Percentiles rank a stretch among this genome's conserved stretches.
Evolutionary conservation across 78 protist species (phyloP).

Genomic region (Cavenderia fasciculata): DNA sequence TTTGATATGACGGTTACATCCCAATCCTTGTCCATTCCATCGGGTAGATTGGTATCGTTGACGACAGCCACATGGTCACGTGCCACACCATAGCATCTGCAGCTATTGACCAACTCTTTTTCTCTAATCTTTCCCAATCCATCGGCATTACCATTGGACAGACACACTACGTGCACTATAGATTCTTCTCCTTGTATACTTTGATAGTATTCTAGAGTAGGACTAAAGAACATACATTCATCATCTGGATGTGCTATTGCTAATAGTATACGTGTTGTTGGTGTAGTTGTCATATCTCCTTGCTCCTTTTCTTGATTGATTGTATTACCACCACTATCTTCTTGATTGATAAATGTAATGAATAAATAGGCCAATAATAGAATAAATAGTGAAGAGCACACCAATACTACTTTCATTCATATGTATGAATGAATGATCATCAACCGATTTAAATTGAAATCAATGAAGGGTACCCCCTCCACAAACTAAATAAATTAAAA

Average conservation of each 20-base stretch:
- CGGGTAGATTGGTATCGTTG: constrained; percentile 23
- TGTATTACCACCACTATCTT: neutral
- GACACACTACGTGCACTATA: constrained; percentile 69
- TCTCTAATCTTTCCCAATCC: constrained; percentile 81
- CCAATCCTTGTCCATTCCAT: constrained; percentile 40
- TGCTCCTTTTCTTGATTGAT: neutral
- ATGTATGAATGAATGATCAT: neutral
- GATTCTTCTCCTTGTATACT: neutral
- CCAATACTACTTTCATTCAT: neutral
- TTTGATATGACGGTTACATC: neutral
- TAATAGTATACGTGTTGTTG: constrained; percentile 26
- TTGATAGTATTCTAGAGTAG: constrained; percentile 33
- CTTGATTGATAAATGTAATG: neutral
- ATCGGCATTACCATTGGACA: constrained; percentile 80
- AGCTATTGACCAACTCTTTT: constrained; percentile 68
- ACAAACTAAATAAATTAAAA: too few species aligned
- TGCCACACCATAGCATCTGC: constrained; percentile 6
- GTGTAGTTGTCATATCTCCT: neutral
- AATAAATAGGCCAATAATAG: neutral
- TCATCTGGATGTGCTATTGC: constrained; percentile 96
- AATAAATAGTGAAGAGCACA: neutral
- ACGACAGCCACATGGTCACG: constrained; percentile 20
- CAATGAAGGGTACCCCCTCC: too few species aligned
- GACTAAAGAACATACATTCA: constrained; percentile 93
- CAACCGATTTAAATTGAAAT: too few species aligned